These are phyloP conservation scores for Schwanniomyces occidentalis DNA, from an alignment of 805 yeast genomes.

Conservation along the genomic window DNA sequence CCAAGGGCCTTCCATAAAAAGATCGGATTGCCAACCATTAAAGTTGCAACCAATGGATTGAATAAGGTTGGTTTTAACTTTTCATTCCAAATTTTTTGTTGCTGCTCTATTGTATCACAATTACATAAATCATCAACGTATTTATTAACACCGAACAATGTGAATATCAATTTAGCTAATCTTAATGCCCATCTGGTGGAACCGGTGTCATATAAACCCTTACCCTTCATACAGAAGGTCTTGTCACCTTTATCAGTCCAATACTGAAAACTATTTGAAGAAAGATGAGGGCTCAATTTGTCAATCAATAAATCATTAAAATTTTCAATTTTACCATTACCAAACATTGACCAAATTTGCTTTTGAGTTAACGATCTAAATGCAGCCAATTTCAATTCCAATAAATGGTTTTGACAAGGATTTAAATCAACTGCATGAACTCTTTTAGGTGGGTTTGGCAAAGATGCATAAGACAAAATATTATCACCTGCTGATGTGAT, in stretches of 20 bases:
- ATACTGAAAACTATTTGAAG: slow-evolving; percentile 79
- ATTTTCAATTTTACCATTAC: slow-evolving; percentile 64
- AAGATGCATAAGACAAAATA: slow-evolving; percentile 67
- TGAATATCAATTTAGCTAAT: slow-evolving; percentile 61
- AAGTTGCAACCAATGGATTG: slow-evolving; percentile 65
- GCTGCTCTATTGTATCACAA: slow-evolving; percentile 61
- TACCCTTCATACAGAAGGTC: slow-evolving; percentile 54
- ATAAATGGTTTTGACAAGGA: slow-evolving; percentile 78
- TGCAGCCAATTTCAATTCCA: slow-evolving; percentile 76
- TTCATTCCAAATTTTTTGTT: slow-evolving; percentile 60
- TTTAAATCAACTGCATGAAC: slow-evolving; percentile 85
- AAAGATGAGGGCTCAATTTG: slow-evolving; percentile 66
- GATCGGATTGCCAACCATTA: slow-evolving; percentile 78
- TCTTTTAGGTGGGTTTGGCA: slow-evolving; percentile 70
- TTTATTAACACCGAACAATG: slow-evolving; percentile 50
- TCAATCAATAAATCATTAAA: slow-evolving; percentile 45
- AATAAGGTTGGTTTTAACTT: slow-evolving; percentile 68
- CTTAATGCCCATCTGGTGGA: slow-evolving; percentile 85
- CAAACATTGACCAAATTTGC: slow-evolving; percentile 75
- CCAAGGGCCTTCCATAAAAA: slow-evolving; percentile 88
- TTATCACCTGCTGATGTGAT: slow-evolving; percentile 89
- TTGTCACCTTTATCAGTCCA: slow-evolving; percentile 67
- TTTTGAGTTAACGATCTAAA: slow-evolving; percentile 55
- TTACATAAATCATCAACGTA: slow-evolving; percentile 57
- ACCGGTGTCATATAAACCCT: slow-evolving; percentile 78